These are phyloP conservation scores for Musa acuminata DNA, from an alignment of 176 grass and related monocot species.

Conservation along the genomic window DNA sequence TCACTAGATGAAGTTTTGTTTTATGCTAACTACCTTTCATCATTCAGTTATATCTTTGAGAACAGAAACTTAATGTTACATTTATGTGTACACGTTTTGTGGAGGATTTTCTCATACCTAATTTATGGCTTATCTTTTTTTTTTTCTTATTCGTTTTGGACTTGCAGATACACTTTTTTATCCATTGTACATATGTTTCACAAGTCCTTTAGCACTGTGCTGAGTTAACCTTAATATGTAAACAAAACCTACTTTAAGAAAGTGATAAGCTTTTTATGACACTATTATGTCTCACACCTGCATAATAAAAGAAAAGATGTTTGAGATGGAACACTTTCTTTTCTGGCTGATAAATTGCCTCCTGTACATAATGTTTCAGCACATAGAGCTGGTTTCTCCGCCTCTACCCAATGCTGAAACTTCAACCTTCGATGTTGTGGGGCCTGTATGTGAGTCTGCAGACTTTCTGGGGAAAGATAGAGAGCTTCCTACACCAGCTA, in stretches of 20 bases:
- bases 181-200: background rate
- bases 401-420: slow-evolving; percentile 38
- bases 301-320: no score
- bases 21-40: background rate
- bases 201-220: no score
- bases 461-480: slow-evolving; percentile 92
- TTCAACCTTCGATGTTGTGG: slow-evolving; percentile 75
- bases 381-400: slow-evolving; percentile 78
- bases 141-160: background rate
- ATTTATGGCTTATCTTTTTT: background rate
- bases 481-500: slow-evolving; percentile 64
- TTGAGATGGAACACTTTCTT: no score
- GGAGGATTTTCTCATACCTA: background rate
- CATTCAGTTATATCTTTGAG: no score
- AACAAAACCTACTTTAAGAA: no score
- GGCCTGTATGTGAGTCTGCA: slow-evolving; percentile 92
- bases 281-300: no score
- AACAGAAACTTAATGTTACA: no score
- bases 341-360: background rate
- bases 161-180: background rate
- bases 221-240: no score
- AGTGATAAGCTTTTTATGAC: no score
- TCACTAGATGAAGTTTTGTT: background rate
- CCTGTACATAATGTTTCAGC: slow-evolving; percentile 34
- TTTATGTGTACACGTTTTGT: no score